Base-by-base conservation (phyloP, 2,329 filamentous ascomycete species). In the Curvularia sp. region DNA sequence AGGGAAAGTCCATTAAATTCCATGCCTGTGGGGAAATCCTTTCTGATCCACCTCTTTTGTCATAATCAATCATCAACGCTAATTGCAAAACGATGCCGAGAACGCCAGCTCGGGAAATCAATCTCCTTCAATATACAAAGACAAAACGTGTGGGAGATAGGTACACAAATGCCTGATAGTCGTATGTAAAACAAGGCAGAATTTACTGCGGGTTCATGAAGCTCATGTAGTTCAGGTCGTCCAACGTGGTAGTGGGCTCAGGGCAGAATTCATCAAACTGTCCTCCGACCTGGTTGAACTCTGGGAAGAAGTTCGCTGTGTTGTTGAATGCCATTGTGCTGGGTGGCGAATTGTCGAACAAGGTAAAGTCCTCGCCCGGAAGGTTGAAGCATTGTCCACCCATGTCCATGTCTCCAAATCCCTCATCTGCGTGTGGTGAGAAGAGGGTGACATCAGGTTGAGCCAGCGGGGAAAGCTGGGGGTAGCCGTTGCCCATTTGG, bases 391-490 rank as follows among this genome's bases (percentile, higher is more conserved):
- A 52, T 23, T 63, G 78, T 30, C 78, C 71, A 34, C 68, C 59
- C 62, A 68, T 61, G 8, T 68, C 66, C 66, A 69, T 62, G 10
- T 70, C 87, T 39, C 86, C 84, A 65, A 87, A 90, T 38, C 83
- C 84, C 68, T 92, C 89, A 59, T 92, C 89, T 25, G 80, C 64
- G 30, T 83, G 82, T 47, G 89, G 87, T 9, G 89, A 89, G 76
- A 83, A 89, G 30, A 92, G 82, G 79, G 91, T 90, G 1, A 87
- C 80, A 59, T 89, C 87, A 34, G 84, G 83, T 67, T 91, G 89
- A 5, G 87, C 89, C 53, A 83, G 82, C 8, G 89, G 89, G 3
- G 89, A 92, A 60, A 92, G 84, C 60, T 91, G 88, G 34, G 76
- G 72, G 6, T 77, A 66, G 27, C 69, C 65, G 41, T 47, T 59